Percentiles rank a stretch among this genome's conserved stretches.
Evolutionary conservation across 805 yeast species (phyloP).

Genomic region (Geotrichum ghanense): DNA sequence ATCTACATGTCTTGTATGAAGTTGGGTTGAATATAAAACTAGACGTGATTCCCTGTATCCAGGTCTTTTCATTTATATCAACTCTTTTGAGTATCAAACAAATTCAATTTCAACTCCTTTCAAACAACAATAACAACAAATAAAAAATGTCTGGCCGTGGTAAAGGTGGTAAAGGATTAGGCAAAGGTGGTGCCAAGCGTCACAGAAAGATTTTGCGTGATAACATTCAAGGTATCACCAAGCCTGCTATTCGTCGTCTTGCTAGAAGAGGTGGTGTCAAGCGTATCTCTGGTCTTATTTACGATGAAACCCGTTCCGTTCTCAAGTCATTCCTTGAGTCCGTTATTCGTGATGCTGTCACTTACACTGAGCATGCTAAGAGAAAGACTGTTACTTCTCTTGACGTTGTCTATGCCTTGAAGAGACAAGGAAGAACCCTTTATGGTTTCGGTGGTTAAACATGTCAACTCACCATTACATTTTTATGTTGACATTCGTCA

Average conservation of each 20-base stretch:
- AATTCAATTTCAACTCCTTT: not conserved
- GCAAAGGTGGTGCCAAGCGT: slow-evolving; percentile 99
- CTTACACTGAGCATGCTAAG: slow-evolving; percentile 99
- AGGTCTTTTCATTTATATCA: not conserved
- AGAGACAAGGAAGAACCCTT: slow-evolving; percentile 99
- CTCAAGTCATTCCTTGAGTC: slow-evolving; percentile 90
- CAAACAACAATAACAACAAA: slow-evolving; percentile 4
- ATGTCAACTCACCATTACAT: not conserved
- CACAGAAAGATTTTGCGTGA: slow-evolving; percentile 99
- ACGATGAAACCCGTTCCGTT: slow-evolving; percentile 97
- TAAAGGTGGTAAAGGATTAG: slow-evolving; percentile 99
- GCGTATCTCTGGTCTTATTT: slow-evolving; percentile 97
- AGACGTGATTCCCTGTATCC: not conserved
- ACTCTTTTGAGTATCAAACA: not conserved
- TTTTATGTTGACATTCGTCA: not conserved
- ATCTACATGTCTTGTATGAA: not conserved
- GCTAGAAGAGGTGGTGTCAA: slow-evolving; percentile 99
- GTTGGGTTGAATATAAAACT: not conserved
- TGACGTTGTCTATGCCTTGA: slow-evolving; percentile 97
- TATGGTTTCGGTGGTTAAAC: slow-evolving; percentile 98
- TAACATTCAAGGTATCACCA: slow-evolving; percentile 98
- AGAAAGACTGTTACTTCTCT: slow-evolving; percentile 98
- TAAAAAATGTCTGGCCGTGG: slow-evolving; percentile 94
- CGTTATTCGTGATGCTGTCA: slow-evolving; percentile 97
- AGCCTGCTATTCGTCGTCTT: slow-evolving; percentile 99